Evolutionary conservation across 140 eudicot genomes (phyloP), one percentile per base, ranked within the genome.

Genomic region (Cichorium intybus): DNA sequence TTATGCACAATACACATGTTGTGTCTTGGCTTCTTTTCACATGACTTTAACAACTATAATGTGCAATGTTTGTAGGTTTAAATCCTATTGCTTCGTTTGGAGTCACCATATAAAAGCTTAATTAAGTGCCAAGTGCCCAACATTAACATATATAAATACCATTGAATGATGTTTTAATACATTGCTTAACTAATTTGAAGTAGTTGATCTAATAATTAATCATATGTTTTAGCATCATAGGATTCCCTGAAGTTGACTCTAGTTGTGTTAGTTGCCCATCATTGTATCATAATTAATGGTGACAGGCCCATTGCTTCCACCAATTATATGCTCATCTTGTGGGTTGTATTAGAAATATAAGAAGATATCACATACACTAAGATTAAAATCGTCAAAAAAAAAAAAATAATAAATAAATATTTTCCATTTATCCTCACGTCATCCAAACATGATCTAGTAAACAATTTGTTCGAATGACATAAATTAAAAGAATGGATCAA

Each of bases 1-100:
- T 53, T 62, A 72, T 52, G 65, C 64, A 58, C 39, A 60, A 57
- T 49, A 74, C 79, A 75, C 79, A 75, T 75, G 79, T 27, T 47
- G 60, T 67, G 79, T 75, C 46, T 67, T 67, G 59, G 58, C 56
- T 67, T 37, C 58, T 28, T 67, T 75, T 75, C 79, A 60, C 75
- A 37, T 67, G 75, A 75, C 16, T 53, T 27, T 67, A 67, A 33
- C 70, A 67, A 33, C 64, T 17, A 59, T 59, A 59, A 66, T 75
- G 70, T 67, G 75, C 56, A 59, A 59, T 67, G 79, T 75, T 59
- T 74, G 46, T 41, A 61, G 60, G 52, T 57, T 57, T 74, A 55
- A 48, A 60, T 31, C 24, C 41, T 49, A 35, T 74, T 74, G 14
- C 78, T 73, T 64, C 4, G 53, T 72, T 29, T 56, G 46, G 69